These are phyloP conservation scores for Penicillium sp. DNA, from an alignment of 2,329 filamentous ascomycete species.

Conservation along the genomic window DNA sequence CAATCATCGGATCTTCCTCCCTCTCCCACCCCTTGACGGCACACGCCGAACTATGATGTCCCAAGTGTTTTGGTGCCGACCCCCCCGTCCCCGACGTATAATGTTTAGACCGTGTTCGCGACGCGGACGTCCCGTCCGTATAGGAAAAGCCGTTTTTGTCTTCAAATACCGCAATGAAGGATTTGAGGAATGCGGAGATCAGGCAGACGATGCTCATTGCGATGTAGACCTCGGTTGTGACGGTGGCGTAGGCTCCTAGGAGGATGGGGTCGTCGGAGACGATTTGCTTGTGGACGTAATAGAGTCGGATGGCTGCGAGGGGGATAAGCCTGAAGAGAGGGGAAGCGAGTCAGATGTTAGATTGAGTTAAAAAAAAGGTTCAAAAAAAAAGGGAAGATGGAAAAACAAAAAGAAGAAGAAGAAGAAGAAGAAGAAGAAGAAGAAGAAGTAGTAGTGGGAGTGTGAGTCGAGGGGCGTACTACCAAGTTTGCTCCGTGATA, in stretches of 20 bases:
- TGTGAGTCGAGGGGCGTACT: too few relatives aligned
- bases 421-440: too few relatives aligned
- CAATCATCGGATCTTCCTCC: slow-evolving; percentile 10
- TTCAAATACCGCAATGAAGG: slow-evolving; percentile 8
- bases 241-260: slow-evolving; percentile 10
- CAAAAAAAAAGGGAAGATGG: too few relatives aligned
- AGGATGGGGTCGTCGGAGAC: slow-evolving; percentile 8
- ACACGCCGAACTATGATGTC: not conserved
- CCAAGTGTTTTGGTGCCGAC: not conserved
- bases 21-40: slow-evolving; percentile 4
- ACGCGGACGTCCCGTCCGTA: slow-evolving; percentile 2
- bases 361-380: not conserved
- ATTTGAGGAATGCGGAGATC: slow-evolving; percentile 12
- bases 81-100: not conserved
- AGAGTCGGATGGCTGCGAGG: slow-evolving; percentile 9
- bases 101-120: slow-evolving; percentile 4
- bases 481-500: too few relatives aligned
- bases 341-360: not conserved
- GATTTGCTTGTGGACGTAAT: slow-evolving; percentile 8
- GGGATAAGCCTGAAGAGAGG: slow-evolving; percentile 7
- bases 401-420: not conserved
- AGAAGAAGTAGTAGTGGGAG: too few relatives aligned
- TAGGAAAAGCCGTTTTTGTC: slow-evolving; percentile 6
- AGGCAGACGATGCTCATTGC: slow-evolving; percentile 10
- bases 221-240: slow-evolving; percentile 12